Conservation (phyloP, 805 yeast species). For the Kregervanrija fluxuum region DNA sequence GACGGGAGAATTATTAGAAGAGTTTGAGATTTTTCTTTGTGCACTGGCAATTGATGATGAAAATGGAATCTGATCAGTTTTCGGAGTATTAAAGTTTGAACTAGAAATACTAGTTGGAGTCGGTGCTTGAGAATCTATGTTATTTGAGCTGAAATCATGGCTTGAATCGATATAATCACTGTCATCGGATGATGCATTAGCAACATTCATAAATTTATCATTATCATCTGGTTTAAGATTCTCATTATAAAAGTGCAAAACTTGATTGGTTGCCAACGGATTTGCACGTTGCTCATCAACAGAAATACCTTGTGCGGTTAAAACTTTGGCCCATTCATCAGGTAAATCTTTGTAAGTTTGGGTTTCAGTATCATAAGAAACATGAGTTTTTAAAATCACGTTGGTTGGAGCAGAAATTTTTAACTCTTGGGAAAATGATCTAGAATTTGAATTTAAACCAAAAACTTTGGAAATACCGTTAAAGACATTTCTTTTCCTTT, state of each 20-base stretch:
- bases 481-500: slow-evolving; percentile 45
- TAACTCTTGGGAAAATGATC: slow-evolving; percentile 18
- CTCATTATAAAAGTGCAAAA: slow-evolving; percentile 22
- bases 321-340: slow-evolving; percentile 80
- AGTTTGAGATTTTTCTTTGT: too few species aligned
- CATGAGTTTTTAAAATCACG: slow-evolving; percentile 87
- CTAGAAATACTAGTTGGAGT: slow-evolving; percentile 11
- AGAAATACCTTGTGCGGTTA: slow-evolving; percentile 82
- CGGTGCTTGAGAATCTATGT: too few species aligned
- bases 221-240: slow-evolving; percentile 17
- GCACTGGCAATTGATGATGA: too few species aligned
- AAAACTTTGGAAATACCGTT: slow-evolving; percentile 47
- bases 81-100: slow-evolving; percentile 1
- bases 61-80: too few species aligned
- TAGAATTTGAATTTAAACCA: slow-evolving; percentile 15
- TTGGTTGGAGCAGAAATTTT: slow-evolving; percentile 89
- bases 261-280: slow-evolving; percentile 72
- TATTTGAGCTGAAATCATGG: slow-evolving; percentile 1
- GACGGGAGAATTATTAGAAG: slow-evolving; percentile 7
- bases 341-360: slow-evolving; percentile 93
- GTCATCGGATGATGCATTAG: slow-evolving; percentile 12
- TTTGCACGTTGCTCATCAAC: slow-evolving; percentile 82
- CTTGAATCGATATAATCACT: slow-evolving; percentile 11
- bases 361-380: slow-evolving; percentile 75
- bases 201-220: slow-evolving; percentile 26